Evolutionary conservation across 768 basidiomycete genomes (phyloP).

Genomic region (Chlorophyllum brunneum): DNA sequence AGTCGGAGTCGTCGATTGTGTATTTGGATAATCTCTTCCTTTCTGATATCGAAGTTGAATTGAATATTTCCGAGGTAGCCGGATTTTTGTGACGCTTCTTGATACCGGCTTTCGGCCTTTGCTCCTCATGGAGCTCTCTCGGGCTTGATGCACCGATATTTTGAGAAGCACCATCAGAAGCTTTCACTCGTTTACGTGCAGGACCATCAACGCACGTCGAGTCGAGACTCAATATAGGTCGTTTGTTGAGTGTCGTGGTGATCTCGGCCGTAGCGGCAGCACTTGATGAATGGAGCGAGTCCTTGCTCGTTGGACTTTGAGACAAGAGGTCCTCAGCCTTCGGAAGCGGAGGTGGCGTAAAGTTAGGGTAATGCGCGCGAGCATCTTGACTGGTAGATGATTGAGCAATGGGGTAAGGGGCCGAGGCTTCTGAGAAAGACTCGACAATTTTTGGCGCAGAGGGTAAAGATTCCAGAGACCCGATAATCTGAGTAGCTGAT

Average conservation of each 20-base stretch:
- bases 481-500: not conserved
- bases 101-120: not conserved
- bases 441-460: not conserved
- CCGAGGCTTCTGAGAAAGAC: not conserved
- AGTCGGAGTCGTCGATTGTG: not conserved
- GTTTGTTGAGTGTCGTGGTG: not conserved
- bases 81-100: conserved; percentile 1
- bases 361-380: not conserved
- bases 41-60: not conserved
- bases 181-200: conserved; percentile 6
- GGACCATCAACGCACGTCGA: not conserved
- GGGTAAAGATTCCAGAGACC: not conserved
- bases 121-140: not conserved
- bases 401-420: not conserved
- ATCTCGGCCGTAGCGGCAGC: not conserved
- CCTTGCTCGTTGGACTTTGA: not conserved
- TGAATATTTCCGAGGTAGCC: not conserved
- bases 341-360: not conserved
- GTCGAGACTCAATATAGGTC: not conserved
- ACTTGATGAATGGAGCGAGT: not conserved
- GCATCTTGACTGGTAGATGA: not conserved
- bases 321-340: not conserved
- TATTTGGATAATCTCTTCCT: conserved; percentile 2
- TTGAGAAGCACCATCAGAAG: not conserved
- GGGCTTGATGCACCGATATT: not conserved